Conservation (phyloP, 2,329 filamentous ascomycete genomes). For the Sarocladiaceae sp. region DNA sequence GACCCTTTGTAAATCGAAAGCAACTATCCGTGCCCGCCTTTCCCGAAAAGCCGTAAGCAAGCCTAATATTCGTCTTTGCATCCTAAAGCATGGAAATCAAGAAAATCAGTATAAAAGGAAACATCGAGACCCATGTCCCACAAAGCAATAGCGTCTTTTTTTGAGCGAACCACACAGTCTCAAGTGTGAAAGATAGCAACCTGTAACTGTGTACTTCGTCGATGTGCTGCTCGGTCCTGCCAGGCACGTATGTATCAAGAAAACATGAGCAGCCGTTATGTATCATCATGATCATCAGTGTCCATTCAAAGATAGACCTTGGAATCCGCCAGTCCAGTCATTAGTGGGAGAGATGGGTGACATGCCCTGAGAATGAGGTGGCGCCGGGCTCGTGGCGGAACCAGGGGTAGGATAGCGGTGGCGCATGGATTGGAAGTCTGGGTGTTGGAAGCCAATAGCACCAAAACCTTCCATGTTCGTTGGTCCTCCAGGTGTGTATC, state of each 20-base stretch:
- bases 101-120: background rate
- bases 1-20: background rate
- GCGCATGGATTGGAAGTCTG: conserved; percentile 43
- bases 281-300: too few relatives aligned
- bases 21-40: background rate
- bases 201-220: background rate
- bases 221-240: background rate
- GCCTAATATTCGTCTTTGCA: conserved; percentile 1
- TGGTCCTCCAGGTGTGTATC: conserved; percentile 24
- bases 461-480: conserved; percentile 25
- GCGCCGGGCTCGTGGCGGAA: conserved; percentile 27
- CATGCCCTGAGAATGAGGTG: conserved; percentile 31
- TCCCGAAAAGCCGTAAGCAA: background rate
- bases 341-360: conserved; percentile 40
- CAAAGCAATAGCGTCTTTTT: background rate
- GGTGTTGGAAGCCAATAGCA: conserved; percentile 28
- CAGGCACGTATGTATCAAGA: background rate
- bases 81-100: background rate
- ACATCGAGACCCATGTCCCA: background rate
- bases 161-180: background rate
- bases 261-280: too few relatives aligned
- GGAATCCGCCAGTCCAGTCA: conserved; percentile 63
- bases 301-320: conserved; percentile 68
- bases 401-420: conserved; percentile 41
- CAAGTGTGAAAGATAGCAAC: background rate